phyloP scores from a whole-genome alignment of 768 basidiomycete genomes.

The Suillus clintonianus region DNA sequence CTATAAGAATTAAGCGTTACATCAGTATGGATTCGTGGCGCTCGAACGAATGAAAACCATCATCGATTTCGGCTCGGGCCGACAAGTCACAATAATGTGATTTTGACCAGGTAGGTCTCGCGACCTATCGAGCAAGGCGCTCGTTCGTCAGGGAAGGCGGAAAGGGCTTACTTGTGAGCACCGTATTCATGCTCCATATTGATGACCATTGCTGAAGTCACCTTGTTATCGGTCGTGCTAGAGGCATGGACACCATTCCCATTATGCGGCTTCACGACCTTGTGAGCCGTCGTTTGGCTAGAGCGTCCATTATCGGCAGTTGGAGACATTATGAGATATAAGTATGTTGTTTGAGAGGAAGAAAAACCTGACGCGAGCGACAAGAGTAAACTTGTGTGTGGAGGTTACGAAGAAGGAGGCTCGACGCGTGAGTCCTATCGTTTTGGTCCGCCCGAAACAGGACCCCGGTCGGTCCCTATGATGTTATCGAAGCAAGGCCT shows the following conservation, averaged over 20 bases:
- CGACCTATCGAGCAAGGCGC: slow-evolving; percentile 23
- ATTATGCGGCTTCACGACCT: slow-evolving; percentile 14
- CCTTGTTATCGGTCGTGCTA: slow-evolving; percentile 17
- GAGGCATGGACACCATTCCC: background rate
- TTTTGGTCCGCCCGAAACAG: background rate
- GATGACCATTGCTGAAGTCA: slow-evolving; percentile 73
- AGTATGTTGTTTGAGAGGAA: background rate
- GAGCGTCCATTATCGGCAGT: slow-evolving; percentile 18
- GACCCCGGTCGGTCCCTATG: slow-evolving; percentile 1
- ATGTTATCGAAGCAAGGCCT: background rate
- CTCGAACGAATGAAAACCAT: slow-evolving; percentile 24
- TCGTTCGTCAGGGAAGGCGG: slow-evolving; percentile 1
- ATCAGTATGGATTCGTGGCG: slow-evolving; percentile 27
- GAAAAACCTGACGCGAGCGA: background rate
- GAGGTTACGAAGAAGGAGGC: background rate
- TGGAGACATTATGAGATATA: slow-evolving; percentile 22
- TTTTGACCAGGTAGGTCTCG: slow-evolving; percentile 19
- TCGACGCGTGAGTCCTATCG: background rate
- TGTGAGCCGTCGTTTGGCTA: slow-evolving; percentile 8
- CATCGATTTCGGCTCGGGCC: slow-evolving; percentile 12
- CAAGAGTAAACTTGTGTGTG: background rate
- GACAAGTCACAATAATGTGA: slow-evolving; percentile 8
- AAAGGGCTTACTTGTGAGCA: slow-evolving; percentile 85
- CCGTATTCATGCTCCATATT: slow-evolving; percentile 78
- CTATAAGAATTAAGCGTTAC: slow-evolving; percentile 56